A percentile compares a stretch with the other conserved stretches of the same genome.
Evolutionary conservation across 805 yeast genomes (phyloP).

Genomic region (Ogataea methanolica): DNA sequence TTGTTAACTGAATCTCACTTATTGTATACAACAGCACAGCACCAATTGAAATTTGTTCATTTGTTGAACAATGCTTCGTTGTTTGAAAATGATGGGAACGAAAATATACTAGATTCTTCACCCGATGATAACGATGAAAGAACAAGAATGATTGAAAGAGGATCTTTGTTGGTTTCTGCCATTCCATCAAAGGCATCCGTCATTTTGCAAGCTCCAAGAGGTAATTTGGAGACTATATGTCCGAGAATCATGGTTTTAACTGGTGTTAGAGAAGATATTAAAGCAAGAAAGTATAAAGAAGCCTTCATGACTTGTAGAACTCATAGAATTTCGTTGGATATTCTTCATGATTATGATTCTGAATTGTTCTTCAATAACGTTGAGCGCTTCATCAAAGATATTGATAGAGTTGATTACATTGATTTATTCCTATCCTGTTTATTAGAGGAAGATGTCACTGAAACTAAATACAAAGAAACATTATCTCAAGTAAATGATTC

Average conservation of each 20-base stretch:
- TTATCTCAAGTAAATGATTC: slow-evolving; percentile 6
- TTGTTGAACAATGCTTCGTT: slow-evolving; percentile 31
- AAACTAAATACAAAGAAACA: slow-evolving; percentile 81
- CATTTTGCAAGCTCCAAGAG: slow-evolving; percentile 90
- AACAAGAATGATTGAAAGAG: slow-evolving; percentile 84
- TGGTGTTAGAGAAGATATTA: slow-evolving; percentile 71
- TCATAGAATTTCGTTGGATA: slow-evolving; percentile 87
- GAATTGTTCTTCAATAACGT: slow-evolving; percentile 58
- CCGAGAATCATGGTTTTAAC: slow-evolving; percentile 90
- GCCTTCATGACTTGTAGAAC: slow-evolving; percentile 85
- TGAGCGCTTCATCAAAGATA: slow-evolving; percentile 62
- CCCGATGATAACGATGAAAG: slow-evolving; percentile 59
- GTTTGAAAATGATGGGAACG: slow-evolving; percentile 13
- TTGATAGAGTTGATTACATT: slow-evolving; percentile 67
- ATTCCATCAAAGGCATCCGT: slow-evolving; percentile 83
- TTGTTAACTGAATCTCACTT: slow-evolving; percentile 67
- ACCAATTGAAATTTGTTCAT: slow-evolving; percentile 77
- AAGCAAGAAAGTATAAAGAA: slow-evolving; percentile 48
- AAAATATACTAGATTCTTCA: slow-evolving; percentile 7
- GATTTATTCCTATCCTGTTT: slow-evolving; percentile 86
- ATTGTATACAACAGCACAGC: slow-evolving; percentile 83
- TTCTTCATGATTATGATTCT: slow-evolving; percentile 84
- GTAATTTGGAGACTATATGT: slow-evolving; percentile 88
- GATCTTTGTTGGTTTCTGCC: slow-evolving; percentile 75
- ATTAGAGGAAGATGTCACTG: slow-evolving; percentile 78